Percentiles rank a stretch among this genome's conserved stretches.
phyloP scores from a whole-genome alignment of 2,329 filamentous ascomycete species.

The Fusarium mangiferae region DNA sequence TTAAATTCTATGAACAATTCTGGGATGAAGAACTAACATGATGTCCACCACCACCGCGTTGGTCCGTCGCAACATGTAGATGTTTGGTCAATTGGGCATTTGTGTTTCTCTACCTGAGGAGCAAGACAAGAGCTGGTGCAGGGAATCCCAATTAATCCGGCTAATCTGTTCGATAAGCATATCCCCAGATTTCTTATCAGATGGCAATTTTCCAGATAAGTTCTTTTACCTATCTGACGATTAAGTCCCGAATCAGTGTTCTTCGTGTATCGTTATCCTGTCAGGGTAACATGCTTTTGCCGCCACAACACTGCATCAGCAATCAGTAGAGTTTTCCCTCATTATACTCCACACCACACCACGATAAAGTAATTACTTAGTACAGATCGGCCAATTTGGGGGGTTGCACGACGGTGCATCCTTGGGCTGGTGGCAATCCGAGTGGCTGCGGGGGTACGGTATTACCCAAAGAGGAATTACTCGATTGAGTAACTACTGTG shows the following conservation, averaged over 20 bases:
- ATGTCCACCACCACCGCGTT: rapidly evolving
- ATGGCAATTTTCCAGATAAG: rapidly evolving
- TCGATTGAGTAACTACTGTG: not conserved
- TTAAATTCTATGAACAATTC: no score
- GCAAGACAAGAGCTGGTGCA: not conserved
- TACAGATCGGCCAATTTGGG: no score
- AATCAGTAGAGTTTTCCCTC: not conserved
- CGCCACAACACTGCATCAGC: not conserved
- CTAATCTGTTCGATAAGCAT: not conserved
- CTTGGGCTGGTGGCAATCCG: not conserved
- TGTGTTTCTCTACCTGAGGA: not conserved
- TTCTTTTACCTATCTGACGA: rapidly evolving
- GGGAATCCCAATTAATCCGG: not conserved
- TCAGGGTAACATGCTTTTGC: rapidly evolving
- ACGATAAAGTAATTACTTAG: no score
- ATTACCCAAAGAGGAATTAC: constrained; percentile 19
- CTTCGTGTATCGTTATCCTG: not conserved
- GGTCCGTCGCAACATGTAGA: rapidly evolving
- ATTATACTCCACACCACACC: rapidly evolving
- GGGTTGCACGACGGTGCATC: no score
- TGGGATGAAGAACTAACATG: rapidly evolving
- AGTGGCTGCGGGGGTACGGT: not conserved
- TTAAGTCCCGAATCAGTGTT: not conserved
- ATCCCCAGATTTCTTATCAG: not conserved
- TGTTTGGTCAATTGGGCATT: rapidly evolving